Evolutionary conservation across 257 asterid genomes (phyloP), one percentile per base, ranked within the genome.

Genomic region (Forsythia suspensa): DNA sequence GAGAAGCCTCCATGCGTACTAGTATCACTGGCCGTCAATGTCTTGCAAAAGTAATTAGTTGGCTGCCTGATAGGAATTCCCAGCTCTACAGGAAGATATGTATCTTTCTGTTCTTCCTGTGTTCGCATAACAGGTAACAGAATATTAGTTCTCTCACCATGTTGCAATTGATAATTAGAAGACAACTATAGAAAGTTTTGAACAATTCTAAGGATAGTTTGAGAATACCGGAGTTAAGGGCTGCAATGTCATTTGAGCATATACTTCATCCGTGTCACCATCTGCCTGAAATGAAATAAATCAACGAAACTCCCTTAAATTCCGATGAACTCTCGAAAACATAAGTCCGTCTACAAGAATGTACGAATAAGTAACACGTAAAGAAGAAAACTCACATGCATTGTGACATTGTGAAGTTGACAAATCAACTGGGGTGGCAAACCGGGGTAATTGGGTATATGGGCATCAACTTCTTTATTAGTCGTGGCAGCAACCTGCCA

Each of bases 1-100:
- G 99, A 95, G 86, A 95, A 95, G 78, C 99, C 99, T 46, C 99
- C 99, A 73, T 95, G 99, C 0, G 98, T 95, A 78, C 99, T 95
- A 75, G 99, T 95, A 76, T 95, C 98, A 81, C 98, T 95, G 72
- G 98, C 98, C 7, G 98, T 95, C 81, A 95, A 83, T 43, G 98
- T 95, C 97, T 95, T 95, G 90, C 98, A 95, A 61, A 95, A 95
- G 85, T 95, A 95, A 82, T 95, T 95, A 41, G 97, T 91, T 12
- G 99, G 99, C 75, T 95, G 99, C 83, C 90, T 89, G 88, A 95
- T 91, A 3, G 97, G 94, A 52, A 86, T 87, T 77, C 98, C 99
- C 78, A 95, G 83, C 88, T 95, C 99, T 85, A 93, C 90, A 0
- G 99, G 97, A 81, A 93, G 92, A 81, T 88, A 93, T 1, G 94